Evolutionary conservation across 108 stramenopile genomes (phyloP), one percentile per base, ranked within the genome.

Genomic region (Conticribra guillardii): DNA sequence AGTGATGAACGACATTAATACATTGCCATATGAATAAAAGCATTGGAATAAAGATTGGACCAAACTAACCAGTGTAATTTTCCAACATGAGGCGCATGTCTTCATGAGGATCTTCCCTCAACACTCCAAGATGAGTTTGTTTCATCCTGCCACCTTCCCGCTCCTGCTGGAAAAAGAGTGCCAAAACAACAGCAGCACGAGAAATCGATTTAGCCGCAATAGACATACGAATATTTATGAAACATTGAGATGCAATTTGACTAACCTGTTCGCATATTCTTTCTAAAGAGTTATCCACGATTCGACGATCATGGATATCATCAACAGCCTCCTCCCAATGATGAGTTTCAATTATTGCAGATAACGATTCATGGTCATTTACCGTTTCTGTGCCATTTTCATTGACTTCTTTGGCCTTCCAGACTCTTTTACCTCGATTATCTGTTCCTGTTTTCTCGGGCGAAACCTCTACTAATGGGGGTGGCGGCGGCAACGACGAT

Each of bases 41-140:
- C 18, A 18, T 3, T 29, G 3, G n/a, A 37, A 22, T 4, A 3
- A 30, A 17, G 2, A 2, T 19, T 16, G 3, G 33, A 37, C 3
- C 16, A 44, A 34, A 65, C 73, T 65, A 19, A 74, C 73, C 73
- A 1, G 97, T 97, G 63, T 96, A 98, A 73, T 96, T 97, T 47
- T 90, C 82, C 19, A 91, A 82, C 72, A 98, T 27, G 0, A 92
- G 53, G 24, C 89, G 80, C 86, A 98, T 92, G 67, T 98, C 97
- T 50, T 90, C 89, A 18, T 82, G 79, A n/a, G 96, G 94, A 82
- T 96, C 96, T 73, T 88, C 90, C 21, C 88, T 76, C 60, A 96
- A 49, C 0, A 95, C 91, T 27, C 91, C 91, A 19, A 85, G 67
- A 44, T 91, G 89, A 18, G 66, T 78, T 28, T 76, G 62, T 68